phyloP scores from a whole-genome alignment of 1,284 basidiomycete genomes.

The Sporisorium sorghi region DNA sequence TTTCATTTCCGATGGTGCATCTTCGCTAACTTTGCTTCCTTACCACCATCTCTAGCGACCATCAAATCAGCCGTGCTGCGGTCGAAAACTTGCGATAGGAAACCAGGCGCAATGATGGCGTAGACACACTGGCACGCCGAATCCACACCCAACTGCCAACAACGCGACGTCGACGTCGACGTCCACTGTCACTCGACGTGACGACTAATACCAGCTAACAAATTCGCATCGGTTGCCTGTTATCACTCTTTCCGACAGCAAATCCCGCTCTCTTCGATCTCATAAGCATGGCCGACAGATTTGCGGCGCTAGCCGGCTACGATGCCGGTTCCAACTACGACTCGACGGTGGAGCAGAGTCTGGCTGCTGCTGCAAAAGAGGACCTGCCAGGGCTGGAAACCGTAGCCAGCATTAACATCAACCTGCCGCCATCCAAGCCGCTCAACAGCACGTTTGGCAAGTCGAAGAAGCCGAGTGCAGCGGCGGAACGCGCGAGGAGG shows the following conservation, averaged over 20 bases:
- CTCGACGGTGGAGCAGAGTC: slow-evolving; percentile 42
- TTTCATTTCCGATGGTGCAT: background rate
- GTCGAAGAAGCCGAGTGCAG: slow-evolving; percentile 36
- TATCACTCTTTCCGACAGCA: background rate
- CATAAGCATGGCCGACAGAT: slow-evolving; percentile 56
- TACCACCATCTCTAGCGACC: background rate
- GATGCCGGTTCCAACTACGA: slow-evolving; percentile 51
- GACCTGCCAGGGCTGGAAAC: slow-evolving; percentile 50
- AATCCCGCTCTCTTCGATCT: background rate
- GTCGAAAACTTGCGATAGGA: background rate
- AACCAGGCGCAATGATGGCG: slow-evolving; percentile 4
- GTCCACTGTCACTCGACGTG: background rate
- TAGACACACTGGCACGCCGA: background rate
- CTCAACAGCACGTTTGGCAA: slow-evolving; percentile 38
- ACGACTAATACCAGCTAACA: background rate
- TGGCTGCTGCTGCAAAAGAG: slow-evolving; percentile 34
- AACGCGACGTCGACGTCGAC: background rate
- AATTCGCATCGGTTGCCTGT: background rate
- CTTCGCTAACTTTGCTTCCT: background rate
- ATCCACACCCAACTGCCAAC: background rate
- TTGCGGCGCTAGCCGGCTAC: slow-evolving; percentile 56
- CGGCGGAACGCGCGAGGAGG: slow-evolving; percentile 33
- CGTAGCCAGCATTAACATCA: slow-evolving; percentile 47
- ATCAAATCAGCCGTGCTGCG: background rate
- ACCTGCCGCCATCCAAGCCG: slow-evolving; percentile 34